phyloP scores from a whole-genome alignment of 2,329 filamentous ascomycete genomes.

The Biscogniauxia mediterranea region DNA sequence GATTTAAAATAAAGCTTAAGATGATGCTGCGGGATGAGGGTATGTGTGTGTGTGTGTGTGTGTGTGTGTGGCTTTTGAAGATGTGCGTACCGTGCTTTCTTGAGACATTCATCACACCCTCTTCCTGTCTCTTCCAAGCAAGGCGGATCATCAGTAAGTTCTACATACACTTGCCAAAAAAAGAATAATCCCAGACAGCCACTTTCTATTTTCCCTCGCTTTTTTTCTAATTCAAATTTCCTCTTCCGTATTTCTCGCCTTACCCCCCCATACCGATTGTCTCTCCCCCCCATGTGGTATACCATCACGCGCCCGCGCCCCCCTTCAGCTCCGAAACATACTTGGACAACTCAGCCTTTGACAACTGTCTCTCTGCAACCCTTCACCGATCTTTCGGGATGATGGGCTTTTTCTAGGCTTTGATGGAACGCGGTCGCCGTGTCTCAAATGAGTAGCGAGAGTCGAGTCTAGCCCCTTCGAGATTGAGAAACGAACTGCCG shows the following conservation, averaged over 20 bases:
- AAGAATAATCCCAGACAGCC: neutral
- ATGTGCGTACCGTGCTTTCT: neutral
- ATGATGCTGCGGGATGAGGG: neutral
- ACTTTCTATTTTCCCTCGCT: neutral
- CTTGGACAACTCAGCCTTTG: neutral
- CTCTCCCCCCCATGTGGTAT: neutral
- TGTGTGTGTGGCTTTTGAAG: neutral
- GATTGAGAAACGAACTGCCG: neutral
- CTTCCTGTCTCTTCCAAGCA: neutral
- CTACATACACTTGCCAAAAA: neutral
- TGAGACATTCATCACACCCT: neutral
- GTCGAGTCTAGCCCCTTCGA: neutral
- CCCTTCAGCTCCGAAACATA: neutral
- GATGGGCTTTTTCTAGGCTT: neutral
- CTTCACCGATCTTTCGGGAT: neutral
- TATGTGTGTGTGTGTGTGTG: too few species aligned
- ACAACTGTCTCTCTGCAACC: neutral
- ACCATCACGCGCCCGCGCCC: neutral
- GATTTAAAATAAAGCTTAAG: neutral
- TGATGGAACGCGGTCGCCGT: neutral
- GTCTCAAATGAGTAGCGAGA: neutral
- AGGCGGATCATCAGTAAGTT: neutral
- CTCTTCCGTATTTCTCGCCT: neutral
- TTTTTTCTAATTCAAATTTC: neutral
- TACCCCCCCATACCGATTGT: neutral